Conservation (phyloP, 176 grass and related monocot genomes). For the Urochloa ruziziensis region DNA sequence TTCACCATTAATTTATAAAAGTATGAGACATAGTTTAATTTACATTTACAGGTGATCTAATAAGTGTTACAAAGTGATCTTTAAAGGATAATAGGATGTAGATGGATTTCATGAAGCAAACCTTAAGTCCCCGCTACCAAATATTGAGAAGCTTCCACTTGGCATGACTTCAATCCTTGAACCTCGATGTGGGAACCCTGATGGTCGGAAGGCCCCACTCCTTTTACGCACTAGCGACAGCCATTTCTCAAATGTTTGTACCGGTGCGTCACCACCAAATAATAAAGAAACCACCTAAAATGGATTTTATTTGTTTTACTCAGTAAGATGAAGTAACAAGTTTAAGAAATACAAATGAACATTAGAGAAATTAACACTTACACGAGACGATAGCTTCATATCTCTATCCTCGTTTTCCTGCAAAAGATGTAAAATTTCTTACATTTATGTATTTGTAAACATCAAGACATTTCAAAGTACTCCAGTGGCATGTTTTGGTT, state of each 20-base stretch:
- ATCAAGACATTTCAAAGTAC: not conserved
- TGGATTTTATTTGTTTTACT: not conserved
- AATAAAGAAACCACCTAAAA: constrained; percentile 79
- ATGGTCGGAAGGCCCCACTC: constrained; percentile 64
- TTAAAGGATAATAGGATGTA: constrained; percentile 2
- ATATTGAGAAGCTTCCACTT: constrained; percentile 58
- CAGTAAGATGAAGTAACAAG: constrained; percentile 8
- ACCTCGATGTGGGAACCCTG: constrained; percentile 65
- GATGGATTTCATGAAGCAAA: constrained; percentile 26
- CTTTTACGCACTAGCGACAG: constrained; percentile 74
- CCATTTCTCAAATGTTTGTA: constrained; percentile 83
- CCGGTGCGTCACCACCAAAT: constrained; percentile 66
- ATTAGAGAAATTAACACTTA: constrained; percentile 27
- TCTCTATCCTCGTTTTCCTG: constrained; percentile 56
- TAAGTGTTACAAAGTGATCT: not conserved
- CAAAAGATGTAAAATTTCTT: constrained; percentile 15
- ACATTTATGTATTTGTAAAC: not conserved
- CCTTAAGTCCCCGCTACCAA: constrained; percentile 50
- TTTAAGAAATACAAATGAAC: not conserved
- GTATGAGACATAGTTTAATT: not conserved
- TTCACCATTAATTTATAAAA: constrained; percentile 5
- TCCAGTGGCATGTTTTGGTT: not conserved
- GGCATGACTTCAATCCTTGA: constrained; percentile 71
- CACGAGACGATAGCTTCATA: constrained; percentile 60
- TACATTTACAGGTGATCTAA: not conserved